Conservation (phyloP, 805 yeast species). For the Kodamaea kaohsiungensis region DNA sequence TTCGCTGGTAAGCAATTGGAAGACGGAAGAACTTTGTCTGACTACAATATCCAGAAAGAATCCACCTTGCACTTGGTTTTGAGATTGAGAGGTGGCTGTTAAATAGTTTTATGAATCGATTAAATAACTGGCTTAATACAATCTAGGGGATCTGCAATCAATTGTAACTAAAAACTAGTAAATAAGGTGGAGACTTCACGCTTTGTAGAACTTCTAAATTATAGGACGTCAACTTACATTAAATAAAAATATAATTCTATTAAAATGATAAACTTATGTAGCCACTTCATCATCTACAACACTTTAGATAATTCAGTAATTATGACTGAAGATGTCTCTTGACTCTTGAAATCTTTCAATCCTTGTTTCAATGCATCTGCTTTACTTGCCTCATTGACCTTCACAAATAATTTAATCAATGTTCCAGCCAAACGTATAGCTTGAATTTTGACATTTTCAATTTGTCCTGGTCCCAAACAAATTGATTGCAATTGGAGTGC, state of each 20-base stretch:
- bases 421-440: slow-evolving; percentile 34
- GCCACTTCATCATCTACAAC: background rate
- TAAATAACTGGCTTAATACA: background rate
- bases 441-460: slow-evolving; percentile 63
- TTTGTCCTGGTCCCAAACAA: slow-evolving; percentile 41
- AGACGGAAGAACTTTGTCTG: slow-evolving; percentile 36
- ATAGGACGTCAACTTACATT: slow-evolving; percentile 57
- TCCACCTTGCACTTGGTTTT: slow-evolving; percentile 38
- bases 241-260: background rate
- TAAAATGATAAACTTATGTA: background rate
- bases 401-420: slow-evolving; percentile 19
- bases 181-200: too few relatives aligned
- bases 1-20: slow-evolving; percentile 51
- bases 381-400: slow-evolving; percentile 14
- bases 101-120: slow-evolving; percentile 32
- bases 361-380: slow-evolving; percentile 13
- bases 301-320: slow-evolving; percentile 15
- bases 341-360: slow-evolving; percentile 18
- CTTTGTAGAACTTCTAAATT: too few relatives aligned
- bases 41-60: slow-evolving; percentile 48
- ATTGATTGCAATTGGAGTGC: slow-evolving; percentile 6
- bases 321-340: slow-evolving; percentile 21
- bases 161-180: too few relatives aligned
- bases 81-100: slow-evolving; percentile 51
- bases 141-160: background rate